Conservation (phyloP, 768 basidiomycete genomes). For the Auriscalpium orientale region DNA sequence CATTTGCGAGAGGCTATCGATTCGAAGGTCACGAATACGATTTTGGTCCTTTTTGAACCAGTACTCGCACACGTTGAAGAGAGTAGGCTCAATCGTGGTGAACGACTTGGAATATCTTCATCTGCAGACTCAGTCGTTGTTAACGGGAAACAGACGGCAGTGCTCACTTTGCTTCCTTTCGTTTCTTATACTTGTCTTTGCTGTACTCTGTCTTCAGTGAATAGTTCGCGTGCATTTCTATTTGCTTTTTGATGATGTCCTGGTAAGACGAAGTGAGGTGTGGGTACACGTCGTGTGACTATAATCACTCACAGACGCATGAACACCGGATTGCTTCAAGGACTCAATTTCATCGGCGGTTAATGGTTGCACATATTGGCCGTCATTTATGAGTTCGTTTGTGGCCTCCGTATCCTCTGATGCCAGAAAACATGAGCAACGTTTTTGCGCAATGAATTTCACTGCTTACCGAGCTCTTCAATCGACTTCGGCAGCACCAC, state of each 20-base stretch:
- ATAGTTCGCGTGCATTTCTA: slow-evolving; percentile 87
- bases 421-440: slow-evolving; percentile 4
- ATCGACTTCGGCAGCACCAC: slow-evolving; percentile 54
- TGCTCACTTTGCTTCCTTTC: slow-evolving; percentile 91
- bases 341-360: slow-evolving; percentile 78
- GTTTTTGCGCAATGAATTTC: neutral
- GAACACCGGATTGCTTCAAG: slow-evolving; percentile 74
- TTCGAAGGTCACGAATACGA: slow-evolving; percentile 76
- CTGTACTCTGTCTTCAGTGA: slow-evolving; percentile 95
- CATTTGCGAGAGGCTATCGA: slow-evolving; percentile 86
- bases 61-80: slow-evolving; percentile 83
- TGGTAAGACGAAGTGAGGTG: slow-evolving; percentile 25
- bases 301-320: slow-evolving; percentile 51
- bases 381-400: slow-evolving; percentile 92
- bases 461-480: slow-evolving; percentile 70
- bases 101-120: slow-evolving; percentile 81
- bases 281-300: too few relatives aligned
- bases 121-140: slow-evolving; percentile 1
- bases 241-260: slow-evolving; percentile 94
- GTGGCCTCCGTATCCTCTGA: slow-evolving; percentile 95
- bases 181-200: slow-evolving; percentile 96
- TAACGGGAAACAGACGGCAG: neutral
- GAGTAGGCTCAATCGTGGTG: slow-evolving; percentile 79
- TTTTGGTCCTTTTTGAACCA: slow-evolving; percentile 81
- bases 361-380: slow-evolving; percentile 74